These are phyloP conservation scores for Arthrinium phaeospermum DNA, from an alignment of 2,329 filamentous ascomycete genomes.

Conservation along the genomic window DNA sequence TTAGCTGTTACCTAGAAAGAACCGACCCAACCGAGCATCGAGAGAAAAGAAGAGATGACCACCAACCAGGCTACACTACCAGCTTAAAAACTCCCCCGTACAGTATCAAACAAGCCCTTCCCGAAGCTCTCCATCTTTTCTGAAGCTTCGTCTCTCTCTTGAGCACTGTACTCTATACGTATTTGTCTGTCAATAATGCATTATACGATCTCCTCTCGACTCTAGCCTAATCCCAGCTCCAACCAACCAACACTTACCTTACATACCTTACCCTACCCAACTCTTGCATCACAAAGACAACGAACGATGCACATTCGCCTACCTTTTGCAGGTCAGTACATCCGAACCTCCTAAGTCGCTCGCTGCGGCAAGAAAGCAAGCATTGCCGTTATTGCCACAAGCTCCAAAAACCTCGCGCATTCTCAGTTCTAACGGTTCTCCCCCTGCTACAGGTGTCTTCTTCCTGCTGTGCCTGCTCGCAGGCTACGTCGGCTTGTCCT, in stretches of 20 bases:
- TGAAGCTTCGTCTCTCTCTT: neutral
- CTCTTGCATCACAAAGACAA: slow-evolving; percentile 21
- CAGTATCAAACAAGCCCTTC: neutral
- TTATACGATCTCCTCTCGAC: neutral
- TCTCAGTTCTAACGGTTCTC: neutral
- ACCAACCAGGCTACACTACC: neutral
- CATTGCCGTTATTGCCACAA: neutral
- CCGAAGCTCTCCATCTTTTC: neutral
- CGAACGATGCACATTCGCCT: slow-evolving; percentile 83
- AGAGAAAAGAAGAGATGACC: slow-evolving; percentile 5
- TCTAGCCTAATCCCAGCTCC: slow-evolving; percentile 14
- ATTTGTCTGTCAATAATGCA: neutral
- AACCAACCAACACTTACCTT: slow-evolving; percentile 1
- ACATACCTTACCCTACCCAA: neutral
- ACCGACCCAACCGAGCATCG: neutral
- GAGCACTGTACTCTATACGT: neutral
- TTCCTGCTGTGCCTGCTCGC: slow-evolving; percentile 73
- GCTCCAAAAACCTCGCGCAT: neutral
- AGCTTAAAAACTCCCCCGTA: neutral
- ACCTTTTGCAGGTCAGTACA: slow-evolving; percentile 79
- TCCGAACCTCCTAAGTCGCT: slow-evolving; percentile 1
- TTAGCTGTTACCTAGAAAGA: neutral
- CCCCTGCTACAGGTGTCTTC: slow-evolving; percentile 63
- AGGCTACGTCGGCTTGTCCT: slow-evolving; percentile 80
- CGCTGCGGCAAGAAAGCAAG: neutral